These are phyloP conservation scores for Phialophora verrucosa DNA, from an alignment of 2,329 filamentous ascomycete genomes.

Conservation along the genomic window DNA sequence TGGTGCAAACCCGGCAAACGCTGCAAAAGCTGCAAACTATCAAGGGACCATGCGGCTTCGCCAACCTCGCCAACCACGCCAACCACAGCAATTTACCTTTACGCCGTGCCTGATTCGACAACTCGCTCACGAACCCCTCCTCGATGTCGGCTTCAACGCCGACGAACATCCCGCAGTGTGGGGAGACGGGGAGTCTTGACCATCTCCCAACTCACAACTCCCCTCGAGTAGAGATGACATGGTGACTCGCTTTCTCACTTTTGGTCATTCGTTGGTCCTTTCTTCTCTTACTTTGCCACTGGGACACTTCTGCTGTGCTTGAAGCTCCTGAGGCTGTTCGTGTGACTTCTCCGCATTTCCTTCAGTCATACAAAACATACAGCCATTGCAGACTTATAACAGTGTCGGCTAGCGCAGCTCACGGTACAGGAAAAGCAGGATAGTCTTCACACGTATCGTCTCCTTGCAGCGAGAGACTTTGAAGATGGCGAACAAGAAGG, in stretches of 20 bases:
- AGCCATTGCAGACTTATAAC: background rate
- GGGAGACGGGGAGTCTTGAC: background rate
- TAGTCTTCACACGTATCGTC: background rate
- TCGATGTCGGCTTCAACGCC: background rate
- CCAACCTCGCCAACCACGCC: background rate
- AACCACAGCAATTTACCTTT: background rate
- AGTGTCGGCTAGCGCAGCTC: background rate
- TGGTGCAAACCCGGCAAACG: background rate
- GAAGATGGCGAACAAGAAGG: slow-evolving; percentile 9
- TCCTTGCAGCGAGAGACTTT: background rate
- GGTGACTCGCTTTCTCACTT: background rate
- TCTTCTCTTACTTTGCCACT: background rate
- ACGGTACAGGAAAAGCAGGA: background rate
- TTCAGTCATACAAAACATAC: background rate
- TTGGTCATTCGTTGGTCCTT: background rate
- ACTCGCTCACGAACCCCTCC: background rate
- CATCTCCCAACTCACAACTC: background rate
- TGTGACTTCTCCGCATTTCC: background rate
- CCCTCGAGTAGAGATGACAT: background rate
- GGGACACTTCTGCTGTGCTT: background rate
- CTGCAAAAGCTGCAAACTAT: background rate
- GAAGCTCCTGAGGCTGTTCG: background rate
- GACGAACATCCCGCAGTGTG: background rate
- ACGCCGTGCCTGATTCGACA: background rate
- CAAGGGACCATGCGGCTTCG: background rate